Base-by-base conservation (phyloP, 257 asterid species). In the Fraxinus anomala region DNA sequence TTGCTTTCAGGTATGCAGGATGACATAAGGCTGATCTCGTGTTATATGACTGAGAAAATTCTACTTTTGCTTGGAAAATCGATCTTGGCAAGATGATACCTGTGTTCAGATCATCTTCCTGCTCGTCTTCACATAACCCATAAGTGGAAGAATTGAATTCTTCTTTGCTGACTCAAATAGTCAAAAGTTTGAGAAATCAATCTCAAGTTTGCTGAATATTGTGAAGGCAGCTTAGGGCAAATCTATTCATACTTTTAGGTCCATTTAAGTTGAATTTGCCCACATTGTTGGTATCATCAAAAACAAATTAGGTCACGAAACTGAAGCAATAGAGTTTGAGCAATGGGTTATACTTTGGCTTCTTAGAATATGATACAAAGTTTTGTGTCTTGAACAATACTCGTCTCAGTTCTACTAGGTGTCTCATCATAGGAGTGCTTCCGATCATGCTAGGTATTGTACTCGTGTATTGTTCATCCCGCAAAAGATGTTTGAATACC, bases 1-100 rank as follows among this genome's bases (percentile, higher is more conserved):
- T 73, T 96, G 97, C 79, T 98, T 96, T 78, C 99, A 96, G 99
- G 99, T 93, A 77, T 61, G 86, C 80, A 74, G 82, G 82, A 74
- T 37, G 40, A 47, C 70, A 61, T 30, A 24, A 28, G 65, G 47
- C 28, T 49, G 42, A 26, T 47, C 44, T 71, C 72, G 14, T 34
- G 72, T 69, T 63, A 49, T 49, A 51, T 12, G n/a, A 44, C 9
- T 73, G 68, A 76, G 44, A 51, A 23, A 56, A 70, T 70, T 51
- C 39, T 47, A n/a, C 26, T 30, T 8, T 76, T 68, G n/a, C 66
- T 76, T 65, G 13, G 28, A 6, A n/a, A n/a, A 11, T 34, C 31
- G 14, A 11, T 11, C 36, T 11, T 24, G 36, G 69, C 17, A 12
- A 63, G 67, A 63, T 63, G 30, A 63, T 42, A 5, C 31, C 69